Percentiles rank a stretch among this genome's conserved stretches.
These are phyloP conservation scores for Maudiozyma barnettii DNA, from an alignment of 805 yeast species.

Conservation along the genomic window DNA sequence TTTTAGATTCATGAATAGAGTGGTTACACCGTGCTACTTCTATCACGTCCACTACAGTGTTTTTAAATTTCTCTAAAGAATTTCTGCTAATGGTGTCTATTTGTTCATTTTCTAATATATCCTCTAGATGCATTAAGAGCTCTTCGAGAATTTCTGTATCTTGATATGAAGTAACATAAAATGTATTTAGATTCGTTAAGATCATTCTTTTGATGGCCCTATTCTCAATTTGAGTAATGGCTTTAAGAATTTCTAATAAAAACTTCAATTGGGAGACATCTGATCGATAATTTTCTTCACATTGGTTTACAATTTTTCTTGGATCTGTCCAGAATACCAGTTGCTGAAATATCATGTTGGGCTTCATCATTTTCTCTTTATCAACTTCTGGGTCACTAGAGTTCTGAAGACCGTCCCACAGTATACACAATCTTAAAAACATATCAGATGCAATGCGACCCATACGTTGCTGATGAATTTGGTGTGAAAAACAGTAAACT, in stretches of 20 bases:
- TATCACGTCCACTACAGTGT: slow-evolving; percentile 5
- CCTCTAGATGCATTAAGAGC: slow-evolving; percentile 21
- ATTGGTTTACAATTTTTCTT: slow-evolving; percentile 42
- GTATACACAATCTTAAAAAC: slow-evolving; percentile 44
- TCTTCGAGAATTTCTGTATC: slow-evolving; percentile 19
- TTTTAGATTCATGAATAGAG: background rate
- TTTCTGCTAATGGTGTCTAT: slow-evolving; percentile 30
- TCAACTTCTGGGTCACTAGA: slow-evolving; percentile 26
- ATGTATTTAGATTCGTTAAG: slow-evolving; percentile 40
- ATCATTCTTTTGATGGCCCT: slow-evolving; percentile 47
- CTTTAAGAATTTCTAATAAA: slow-evolving; percentile 43
- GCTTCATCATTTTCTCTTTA: slow-evolving; percentile 28
- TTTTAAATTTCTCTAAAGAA: slow-evolving; percentile 27
- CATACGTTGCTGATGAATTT: slow-evolving; percentile 58
- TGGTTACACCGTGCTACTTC: slow-evolving; percentile 9
- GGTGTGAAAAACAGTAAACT: slow-evolving; percentile 72
- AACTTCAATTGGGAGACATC: slow-evolving; percentile 49
- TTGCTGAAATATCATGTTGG: slow-evolving; percentile 55
- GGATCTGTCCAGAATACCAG: slow-evolving; percentile 84
- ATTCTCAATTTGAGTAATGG: slow-evolving; percentile 38
- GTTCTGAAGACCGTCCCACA: slow-evolving; percentile 32
- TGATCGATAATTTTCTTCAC: slow-evolving; percentile 33
- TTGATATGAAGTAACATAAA: slow-evolving; percentile 33
- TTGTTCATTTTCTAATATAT: slow-evolving; percentile 23
- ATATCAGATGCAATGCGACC: slow-evolving; percentile 59